Conservation (phyloP, 2,329 filamentous ascomycete genomes). For the Colletotrichum liaoningense region DNA sequence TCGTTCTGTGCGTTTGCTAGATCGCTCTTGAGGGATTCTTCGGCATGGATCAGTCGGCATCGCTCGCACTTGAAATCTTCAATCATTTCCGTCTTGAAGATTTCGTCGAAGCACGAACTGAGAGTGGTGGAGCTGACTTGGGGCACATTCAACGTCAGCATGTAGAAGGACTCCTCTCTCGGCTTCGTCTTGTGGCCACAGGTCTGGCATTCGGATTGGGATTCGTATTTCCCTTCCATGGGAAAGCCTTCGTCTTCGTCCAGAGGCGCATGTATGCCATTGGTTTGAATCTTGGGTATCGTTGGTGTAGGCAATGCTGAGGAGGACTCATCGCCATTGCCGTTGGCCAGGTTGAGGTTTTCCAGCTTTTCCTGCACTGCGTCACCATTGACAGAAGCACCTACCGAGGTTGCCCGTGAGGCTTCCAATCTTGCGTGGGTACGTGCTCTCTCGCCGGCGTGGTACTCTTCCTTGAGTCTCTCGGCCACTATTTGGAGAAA, state of each 20-base stretch:
- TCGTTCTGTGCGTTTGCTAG: conserved; percentile 65
- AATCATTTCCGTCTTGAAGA: conserved; percentile 95
- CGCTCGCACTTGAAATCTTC: conserved; percentile 97
- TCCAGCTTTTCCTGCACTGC: conserved; percentile 46
- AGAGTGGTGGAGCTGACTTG: conserved; percentile 84
- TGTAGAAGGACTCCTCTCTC: conserved; percentile 87
- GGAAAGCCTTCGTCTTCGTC: conserved; percentile 73
- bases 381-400: conserved; percentile 36
- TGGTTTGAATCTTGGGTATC: conserved; percentile 29
- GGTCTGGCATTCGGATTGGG: conserved; percentile 92
- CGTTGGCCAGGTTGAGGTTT: conserved; percentile 39
- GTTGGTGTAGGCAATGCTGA: conserved; percentile 32
- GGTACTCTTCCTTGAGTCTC: conserved; percentile 92
- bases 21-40: conserved; percentile 72
- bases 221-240: conserved; percentile 90
- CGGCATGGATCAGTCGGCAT: conserved; percentile 86
- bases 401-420: conserved; percentile 34
- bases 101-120: conserved; percentile 89
- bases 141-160: conserved; percentile 90
- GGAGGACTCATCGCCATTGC: conserved; percentile 21
- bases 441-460: conserved; percentile 83
- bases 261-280: conserved; percentile 20
- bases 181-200: conserved; percentile 92
- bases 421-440: conserved; percentile 58
- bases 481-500: conserved; percentile 95